Percentiles rank a stretch among this genome's conserved stretches.
These are phyloP conservation scores for Simplicillium sp. DNA, from an alignment of 2,329 filamentous ascomycete genomes.

Conservation along the genomic window DNA sequence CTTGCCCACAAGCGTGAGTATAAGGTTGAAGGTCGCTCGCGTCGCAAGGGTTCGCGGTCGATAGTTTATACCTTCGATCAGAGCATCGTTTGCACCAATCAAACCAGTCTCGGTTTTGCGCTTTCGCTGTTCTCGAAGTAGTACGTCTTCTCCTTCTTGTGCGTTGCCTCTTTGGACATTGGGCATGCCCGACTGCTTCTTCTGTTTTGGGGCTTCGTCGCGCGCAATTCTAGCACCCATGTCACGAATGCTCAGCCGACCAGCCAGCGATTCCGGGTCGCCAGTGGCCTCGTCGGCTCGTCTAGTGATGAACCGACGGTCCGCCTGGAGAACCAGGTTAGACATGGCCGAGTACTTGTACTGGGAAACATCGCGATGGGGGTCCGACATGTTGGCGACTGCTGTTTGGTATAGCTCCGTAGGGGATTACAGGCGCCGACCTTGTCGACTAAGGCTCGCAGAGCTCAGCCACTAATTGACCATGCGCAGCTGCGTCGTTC, in stretches of 20 bases:
- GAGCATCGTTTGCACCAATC: slow-evolving; percentile 71
- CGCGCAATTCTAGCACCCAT: slow-evolving; percentile 83
- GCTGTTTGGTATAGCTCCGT: slow-evolving; percentile 8
- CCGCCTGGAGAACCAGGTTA: slow-evolving; percentile 99
- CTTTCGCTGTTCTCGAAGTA: slow-evolving; percentile 78
- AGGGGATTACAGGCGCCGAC: slow-evolving; percentile 5
- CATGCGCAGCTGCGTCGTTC: slow-evolving; percentile 3
- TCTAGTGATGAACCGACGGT: slow-evolving; percentile 88
- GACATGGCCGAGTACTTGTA: slow-evolving; percentile 99
- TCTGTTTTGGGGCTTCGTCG: slow-evolving; percentile 71
- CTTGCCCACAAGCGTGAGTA: slow-evolving; percentile 80
- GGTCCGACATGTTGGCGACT: slow-evolving; percentile 57
- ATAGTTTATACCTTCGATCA: slow-evolving; percentile 88
- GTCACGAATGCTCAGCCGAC: slow-evolving; percentile 83
- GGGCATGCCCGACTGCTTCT: slow-evolving; percentile 60
- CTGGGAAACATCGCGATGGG: slow-evolving; percentile 78
- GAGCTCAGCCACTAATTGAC: slow-evolving; percentile 6
- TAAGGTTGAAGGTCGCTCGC: slow-evolving; percentile 86
- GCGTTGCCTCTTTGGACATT: slow-evolving; percentile 67
- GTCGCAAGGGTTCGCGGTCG: slow-evolving; percentile 86
- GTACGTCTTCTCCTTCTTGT: slow-evolving; percentile 72
- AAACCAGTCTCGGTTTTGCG: slow-evolving; percentile 76
- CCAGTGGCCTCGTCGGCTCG: slow-evolving; percentile 91
- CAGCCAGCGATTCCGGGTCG: slow-evolving; percentile 93
- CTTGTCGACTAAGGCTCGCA: slow-evolving; percentile 7